Evolutionary conservation across 768 basidiomycete species (phyloP).

Genomic region (Tulasnella sp.): DNA sequence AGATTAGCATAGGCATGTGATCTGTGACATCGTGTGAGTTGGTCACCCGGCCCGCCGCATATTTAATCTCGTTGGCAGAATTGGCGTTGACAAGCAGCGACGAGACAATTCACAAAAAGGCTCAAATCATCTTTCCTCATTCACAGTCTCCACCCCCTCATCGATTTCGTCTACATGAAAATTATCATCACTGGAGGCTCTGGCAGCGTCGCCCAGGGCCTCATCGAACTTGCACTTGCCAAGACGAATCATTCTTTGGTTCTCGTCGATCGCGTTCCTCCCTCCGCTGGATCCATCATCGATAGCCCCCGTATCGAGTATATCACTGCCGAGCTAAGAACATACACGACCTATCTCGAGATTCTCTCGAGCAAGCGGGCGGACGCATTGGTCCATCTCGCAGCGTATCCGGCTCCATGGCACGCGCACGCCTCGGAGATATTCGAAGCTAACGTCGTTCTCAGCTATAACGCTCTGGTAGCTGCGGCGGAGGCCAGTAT

Average conservation of each 20-base stretch:
- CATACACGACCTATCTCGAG: slow-evolving; percentile 12
- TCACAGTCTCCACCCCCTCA: too few species aligned
- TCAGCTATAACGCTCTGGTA: slow-evolving; percentile 16
- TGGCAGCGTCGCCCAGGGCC: slow-evolving; percentile 11
- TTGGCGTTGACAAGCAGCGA: too few species aligned
- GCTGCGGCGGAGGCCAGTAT: slow-evolving; percentile 17
- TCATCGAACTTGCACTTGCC: slow-evolving; percentile 9
- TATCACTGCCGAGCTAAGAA: slow-evolving; percentile 16
- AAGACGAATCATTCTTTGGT: slow-evolving; percentile 16
- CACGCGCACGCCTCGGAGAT: slow-evolving; percentile 9
- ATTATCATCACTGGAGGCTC: slow-evolving; percentile 18
- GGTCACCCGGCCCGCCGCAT: too few species aligned
- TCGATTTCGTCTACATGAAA: slow-evolving; percentile 5
- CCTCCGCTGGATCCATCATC: slow-evolving; percentile 2
- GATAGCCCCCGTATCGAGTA: slow-evolving; percentile 17
- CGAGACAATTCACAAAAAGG: too few species aligned
- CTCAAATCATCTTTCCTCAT: too few species aligned
- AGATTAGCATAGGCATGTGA: too few species aligned
- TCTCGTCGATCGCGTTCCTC: slow-evolving; percentile 14
- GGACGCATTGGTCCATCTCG: slow-evolving; percentile 19
- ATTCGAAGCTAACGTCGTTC: slow-evolving; percentile 16
- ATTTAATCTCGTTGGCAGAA: too few species aligned
- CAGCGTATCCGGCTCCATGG: slow-evolving; percentile 9
- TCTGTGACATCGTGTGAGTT: too few species aligned
- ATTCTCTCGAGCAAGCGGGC: slow-evolving; percentile 16